Evolutionary conservation across 805 yeast genomes (phyloP).

Genomic region (Sugiyamaella marilandica): DNA sequence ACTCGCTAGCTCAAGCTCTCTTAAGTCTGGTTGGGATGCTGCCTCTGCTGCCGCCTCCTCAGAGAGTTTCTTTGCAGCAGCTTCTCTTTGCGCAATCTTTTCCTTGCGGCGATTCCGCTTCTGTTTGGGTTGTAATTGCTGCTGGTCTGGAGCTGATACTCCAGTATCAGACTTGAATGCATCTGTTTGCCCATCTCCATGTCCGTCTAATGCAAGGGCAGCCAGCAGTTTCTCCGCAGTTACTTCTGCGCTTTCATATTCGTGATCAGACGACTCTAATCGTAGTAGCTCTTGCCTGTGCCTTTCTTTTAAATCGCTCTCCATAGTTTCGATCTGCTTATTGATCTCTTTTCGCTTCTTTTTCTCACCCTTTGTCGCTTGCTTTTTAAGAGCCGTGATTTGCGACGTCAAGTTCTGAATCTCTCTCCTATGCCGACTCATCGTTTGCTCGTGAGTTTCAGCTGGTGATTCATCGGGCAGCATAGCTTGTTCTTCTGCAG

Average conservation of each 20-base stretch:
- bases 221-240: slow-evolving; percentile 67
- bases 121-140: slow-evolving; percentile 11
- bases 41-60: slow-evolving; percentile 74
- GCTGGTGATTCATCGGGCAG: background rate
- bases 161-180: background rate
- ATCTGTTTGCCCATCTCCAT: slow-evolving; percentile 22
- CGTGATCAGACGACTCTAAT: slow-evolving; percentile 18
- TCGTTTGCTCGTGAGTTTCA: slow-evolving; percentile 45
- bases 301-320: slow-evolving; percentile 46
- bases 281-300: slow-evolving; percentile 52
- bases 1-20: slow-evolving; percentile 66
- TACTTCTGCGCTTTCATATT: slow-evolving; percentile 44
- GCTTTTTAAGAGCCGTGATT: slow-evolving; percentile 73
- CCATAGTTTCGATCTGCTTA: slow-evolving; percentile 56
- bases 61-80: slow-evolving; percentile 55
- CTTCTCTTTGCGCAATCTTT: slow-evolving; percentile 69
- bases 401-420: slow-evolving; percentile 58
- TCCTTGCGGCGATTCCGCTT: slow-evolving; percentile 83
- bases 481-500: no score
- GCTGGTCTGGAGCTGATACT: background rate
- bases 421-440: slow-evolving; percentile 66
- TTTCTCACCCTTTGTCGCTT: slow-evolving; percentile 63
- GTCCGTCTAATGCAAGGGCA: slow-evolving; percentile 44
- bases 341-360: slow-evolving; percentile 59
- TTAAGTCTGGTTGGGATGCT: slow-evolving; percentile 54